These are phyloP conservation scores for Phyllachora maydis DNA, from an alignment of 2,329 filamentous ascomycete genomes.

Conservation along the genomic window DNA sequence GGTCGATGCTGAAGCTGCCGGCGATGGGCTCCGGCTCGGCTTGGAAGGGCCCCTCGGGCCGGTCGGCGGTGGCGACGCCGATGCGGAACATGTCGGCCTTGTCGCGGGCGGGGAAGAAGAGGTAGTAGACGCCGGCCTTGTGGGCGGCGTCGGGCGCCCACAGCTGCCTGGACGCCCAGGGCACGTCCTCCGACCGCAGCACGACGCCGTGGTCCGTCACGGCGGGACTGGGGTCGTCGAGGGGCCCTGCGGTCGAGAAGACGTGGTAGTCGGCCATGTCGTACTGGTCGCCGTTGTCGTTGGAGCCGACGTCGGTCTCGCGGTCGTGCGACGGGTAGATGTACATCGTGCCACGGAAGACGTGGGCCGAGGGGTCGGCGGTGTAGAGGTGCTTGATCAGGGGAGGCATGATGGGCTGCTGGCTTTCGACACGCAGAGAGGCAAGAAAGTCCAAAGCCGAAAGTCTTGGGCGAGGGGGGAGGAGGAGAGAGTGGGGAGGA, in stretches of 20 bases:
- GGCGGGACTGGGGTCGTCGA: constrained; percentile 28
- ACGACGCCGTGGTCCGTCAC: constrained; percentile 57
- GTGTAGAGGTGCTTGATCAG: constrained; percentile 61
- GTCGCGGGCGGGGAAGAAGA: constrained; percentile 61
- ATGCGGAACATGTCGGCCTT: constrained; percentile 51
- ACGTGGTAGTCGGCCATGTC: constrained; percentile 76
- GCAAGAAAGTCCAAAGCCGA: too few species aligned
- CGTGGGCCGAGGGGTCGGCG: constrained; percentile 62
- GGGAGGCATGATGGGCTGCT: constrained; percentile 22
- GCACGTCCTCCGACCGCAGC: constrained; percentile 42
- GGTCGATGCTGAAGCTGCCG: constrained; percentile 59
- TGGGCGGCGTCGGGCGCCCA: constrained; percentile 62
- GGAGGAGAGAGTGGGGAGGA: too few species aligned
- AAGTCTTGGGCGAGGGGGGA: constrained; percentile 1
- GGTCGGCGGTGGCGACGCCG: constrained; percentile 44
- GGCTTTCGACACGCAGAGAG: background rate
- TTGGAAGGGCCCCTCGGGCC: constrained; percentile 48
- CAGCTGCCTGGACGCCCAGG: constrained; percentile 61
- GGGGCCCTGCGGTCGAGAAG: constrained; percentile 35
- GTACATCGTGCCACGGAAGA: constrained; percentile 56
- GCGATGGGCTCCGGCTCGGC: constrained; percentile 42
- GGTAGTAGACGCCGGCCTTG: constrained; percentile 49
- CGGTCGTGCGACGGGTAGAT: constrained; percentile 69
- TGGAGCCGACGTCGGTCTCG: constrained; percentile 52
- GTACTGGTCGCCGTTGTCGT: constrained; percentile 73